Evolutionary conservation across 441 rosid genomes (phyloP), one percentile per base, ranked within the genome.

Genomic region (Breynia disticha): DNA sequence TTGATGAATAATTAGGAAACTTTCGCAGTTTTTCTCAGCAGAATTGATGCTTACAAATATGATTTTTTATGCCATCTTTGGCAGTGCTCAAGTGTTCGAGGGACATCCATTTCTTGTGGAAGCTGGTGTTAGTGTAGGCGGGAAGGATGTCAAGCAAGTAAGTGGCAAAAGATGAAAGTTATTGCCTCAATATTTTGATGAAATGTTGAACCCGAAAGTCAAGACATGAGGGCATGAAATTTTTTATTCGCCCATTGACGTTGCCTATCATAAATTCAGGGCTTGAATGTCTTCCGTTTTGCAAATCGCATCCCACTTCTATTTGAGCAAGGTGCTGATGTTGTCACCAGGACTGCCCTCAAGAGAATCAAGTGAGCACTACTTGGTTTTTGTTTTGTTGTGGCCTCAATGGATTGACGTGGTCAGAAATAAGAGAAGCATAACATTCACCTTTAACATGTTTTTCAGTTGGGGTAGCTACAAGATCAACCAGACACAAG

Each of bases 291-390:
- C 50, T 88, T 93, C 55, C 88, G 98, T 37, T 88, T 86, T 78
- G 98, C 97, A 62, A 88, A 93, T 54, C 87, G 98, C 56, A 93
- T 88, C 61, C 97, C 95, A 3, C 98, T 93, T 63, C 95, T 93
- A 32, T 93, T 93, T 66, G 98, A 93, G 77, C 98, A 93, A 84
- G 98, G 98, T 53, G 98, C 83, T 64, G 98, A 93, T 68, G 98
- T 93, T 67, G 98, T 86, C 55, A 93, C 98, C 48, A 77, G 97
- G 69, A 88, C 96, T 51, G 90, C 95, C 49, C 72, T 80, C 22
- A 93, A 86, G 77, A 84, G 98, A 84, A 93, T 93, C 77, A 83
- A 74, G 98, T 93, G 75, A 75, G 81, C 57, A 52, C 59, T 54
- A 35, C n/a, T 16, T 3, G 35, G 41, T 43, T 5, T 18, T 67